Evolutionary conservation across 306 rosid species (phyloP).

Genomic region (Prunus mira): DNA sequence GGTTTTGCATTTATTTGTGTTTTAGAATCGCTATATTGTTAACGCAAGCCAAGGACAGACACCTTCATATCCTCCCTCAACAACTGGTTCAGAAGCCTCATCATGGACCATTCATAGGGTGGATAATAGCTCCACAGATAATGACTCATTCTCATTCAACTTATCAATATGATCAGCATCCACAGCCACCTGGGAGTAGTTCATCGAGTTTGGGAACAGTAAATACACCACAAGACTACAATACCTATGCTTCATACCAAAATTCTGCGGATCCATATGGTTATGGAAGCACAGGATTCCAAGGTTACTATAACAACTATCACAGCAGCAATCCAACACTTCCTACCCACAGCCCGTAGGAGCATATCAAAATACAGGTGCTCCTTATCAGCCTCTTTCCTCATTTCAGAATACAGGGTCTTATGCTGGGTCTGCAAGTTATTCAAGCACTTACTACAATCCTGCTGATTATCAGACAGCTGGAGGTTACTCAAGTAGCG

Average conservation of each 20-base stretch:
- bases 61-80: conserved; percentile 43
- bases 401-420: conserved; percentile 99
- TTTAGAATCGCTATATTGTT: conserved; percentile 51
- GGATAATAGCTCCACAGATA: conserved; percentile 48
- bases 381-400: conserved; percentile 99
- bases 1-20: conserved; percentile 7
- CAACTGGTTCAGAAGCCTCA: conserved; percentile 57
- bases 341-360: conserved; percentile 96
- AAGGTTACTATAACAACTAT: conserved; percentile 74
- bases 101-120: conserved; percentile 59
- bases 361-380: conserved; percentile 99
- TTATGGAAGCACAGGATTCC: conserved; percentile 84
- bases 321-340: conserved; percentile 92
- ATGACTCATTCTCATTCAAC: conserved; percentile 58
- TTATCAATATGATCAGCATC: conserved; percentile 68
- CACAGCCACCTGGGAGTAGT: conserved; percentile 73
- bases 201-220: conserved; percentile 84
- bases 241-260: conserved; percentile 75
- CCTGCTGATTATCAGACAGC: conserved; percentile 99
- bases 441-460: conserved; percentile 99
- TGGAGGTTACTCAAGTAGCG: conserved; percentile 78
- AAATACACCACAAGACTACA: conserved; percentile 84
- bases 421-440: conserved; percentile 97
- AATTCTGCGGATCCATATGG: conserved; percentile 84
- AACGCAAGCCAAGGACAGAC: conserved; percentile 60